A percentile compares a stretch with the other conserved stretches of the same genome.
These are phyloP conservation scores for Syzygium aqueum DNA, from an alignment of 345 rosid genomes.

Conservation along the genomic window DNA sequence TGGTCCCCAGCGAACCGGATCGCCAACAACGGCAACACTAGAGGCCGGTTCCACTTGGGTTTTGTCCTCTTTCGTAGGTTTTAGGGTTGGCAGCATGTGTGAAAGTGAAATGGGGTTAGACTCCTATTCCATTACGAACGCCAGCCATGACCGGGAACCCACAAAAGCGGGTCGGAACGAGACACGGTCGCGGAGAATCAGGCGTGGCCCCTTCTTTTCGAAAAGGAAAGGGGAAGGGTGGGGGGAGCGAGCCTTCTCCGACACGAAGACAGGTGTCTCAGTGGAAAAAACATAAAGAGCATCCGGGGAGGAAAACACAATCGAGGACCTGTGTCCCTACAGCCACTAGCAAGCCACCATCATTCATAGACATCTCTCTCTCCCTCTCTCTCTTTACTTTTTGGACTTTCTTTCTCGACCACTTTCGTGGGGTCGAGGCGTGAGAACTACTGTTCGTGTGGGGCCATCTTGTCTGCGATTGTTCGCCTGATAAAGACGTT, in stretches of 20 bases:
- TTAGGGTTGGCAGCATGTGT: background rate
- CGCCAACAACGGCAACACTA: no score
- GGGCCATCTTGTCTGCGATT: constrained; percentile 13
- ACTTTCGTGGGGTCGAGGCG: constrained; percentile 49
- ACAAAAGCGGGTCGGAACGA: constrained; percentile 15
- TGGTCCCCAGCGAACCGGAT: background rate
- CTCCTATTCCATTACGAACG: constrained; percentile 1
- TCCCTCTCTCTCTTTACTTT: constrained; percentile 7
- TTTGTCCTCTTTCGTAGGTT: no score
- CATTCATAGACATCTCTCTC: background rate
- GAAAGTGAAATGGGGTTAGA: background rate
- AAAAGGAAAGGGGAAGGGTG: background rate
- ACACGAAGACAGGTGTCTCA: constrained; percentile 32
- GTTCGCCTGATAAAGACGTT: background rate
- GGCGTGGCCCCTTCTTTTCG: constrained; percentile 17
- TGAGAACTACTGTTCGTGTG: constrained; percentile 38
- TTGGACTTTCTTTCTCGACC: constrained; percentile 43
- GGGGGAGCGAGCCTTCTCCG: constrained; percentile 16
- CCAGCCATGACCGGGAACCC: background rate
- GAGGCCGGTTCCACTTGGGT: no score
- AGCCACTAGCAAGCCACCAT: constrained; percentile 46
- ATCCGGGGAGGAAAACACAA: constrained; percentile 26
- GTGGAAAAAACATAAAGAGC: constrained; percentile 17
- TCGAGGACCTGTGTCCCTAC: constrained; percentile 24
- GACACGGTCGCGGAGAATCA: constrained; percentile 61